Evolutionary conservation across 305 asterid species (phyloP).

Genomic region (Fraxinus baroniana): DNA sequence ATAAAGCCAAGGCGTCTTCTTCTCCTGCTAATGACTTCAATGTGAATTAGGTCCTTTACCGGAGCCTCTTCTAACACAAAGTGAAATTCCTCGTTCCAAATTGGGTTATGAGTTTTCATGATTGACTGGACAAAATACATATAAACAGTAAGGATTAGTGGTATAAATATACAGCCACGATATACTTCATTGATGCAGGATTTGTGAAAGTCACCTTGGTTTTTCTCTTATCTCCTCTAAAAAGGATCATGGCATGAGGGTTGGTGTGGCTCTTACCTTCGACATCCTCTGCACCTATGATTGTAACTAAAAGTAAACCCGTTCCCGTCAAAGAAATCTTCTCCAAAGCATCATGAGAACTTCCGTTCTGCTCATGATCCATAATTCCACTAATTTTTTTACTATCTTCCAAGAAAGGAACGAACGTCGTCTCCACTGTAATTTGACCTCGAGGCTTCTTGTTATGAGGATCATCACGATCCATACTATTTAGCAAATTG

Average conservation of each 20-base stretch:
- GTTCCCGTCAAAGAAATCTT: conserved; percentile 44
- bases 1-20: conserved; percentile 40
- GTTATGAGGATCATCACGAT: conserved; percentile 53
- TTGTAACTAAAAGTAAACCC: conserved; percentile 59
- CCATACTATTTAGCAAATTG: conserved; percentile 52
- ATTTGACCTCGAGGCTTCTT: conserved; percentile 57
- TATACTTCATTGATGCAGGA: neutral
- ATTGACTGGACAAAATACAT: conserved; percentile 32
- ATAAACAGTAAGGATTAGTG: neutral
- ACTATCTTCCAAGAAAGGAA: conserved; percentile 68
- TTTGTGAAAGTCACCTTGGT: conserved; percentile 56
- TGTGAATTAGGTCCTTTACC: conserved; percentile 46
- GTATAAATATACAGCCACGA: neutral
- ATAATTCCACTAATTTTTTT: conserved; percentile 31
- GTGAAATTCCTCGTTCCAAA: conserved; percentile 79
- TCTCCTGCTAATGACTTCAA: conserved; percentile 61
- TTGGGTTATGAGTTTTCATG: conserved; percentile 59
- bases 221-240: conserved; percentile 60
- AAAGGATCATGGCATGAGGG: conserved; percentile 56
- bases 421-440: conserved; percentile 46
- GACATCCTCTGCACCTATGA: conserved; percentile 56
- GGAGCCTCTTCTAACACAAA: conserved; percentile 75
- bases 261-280: conserved; percentile 65
- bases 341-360: conserved; percentile 27
- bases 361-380: conserved; percentile 23